These are phyloP conservation scores for Gaertneriomyces semiglobifer DNA, from an alignment of 192 early-diverging fungal species.

Conservation along the genomic window DNA sequence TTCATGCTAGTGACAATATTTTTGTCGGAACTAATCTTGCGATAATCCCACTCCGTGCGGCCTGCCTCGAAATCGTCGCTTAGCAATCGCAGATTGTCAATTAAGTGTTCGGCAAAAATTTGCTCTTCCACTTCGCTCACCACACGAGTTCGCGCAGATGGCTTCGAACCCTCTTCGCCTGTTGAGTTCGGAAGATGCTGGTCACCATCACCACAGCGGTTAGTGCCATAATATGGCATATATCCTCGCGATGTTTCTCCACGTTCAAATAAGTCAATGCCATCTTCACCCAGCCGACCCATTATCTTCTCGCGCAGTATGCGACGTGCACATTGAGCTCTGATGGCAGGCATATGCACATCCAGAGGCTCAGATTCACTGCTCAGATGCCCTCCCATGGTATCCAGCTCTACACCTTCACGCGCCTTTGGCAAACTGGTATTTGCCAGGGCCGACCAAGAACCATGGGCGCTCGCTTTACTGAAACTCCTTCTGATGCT, in stretches of 20 bases:
- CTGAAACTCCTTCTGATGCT: conserved; percentile 11
- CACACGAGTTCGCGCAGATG: background rate
- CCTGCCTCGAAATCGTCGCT: conserved; percentile 1
- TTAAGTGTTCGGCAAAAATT: conserved; percentile 3
- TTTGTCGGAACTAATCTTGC: conserved; percentile 7
- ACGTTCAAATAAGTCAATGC: no score
- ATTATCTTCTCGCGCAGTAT: no score
- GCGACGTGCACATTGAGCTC: no score
- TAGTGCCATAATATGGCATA: background rate
- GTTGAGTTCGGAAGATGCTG: background rate
- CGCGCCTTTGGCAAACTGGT: background rate
- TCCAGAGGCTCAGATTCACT: background rate
- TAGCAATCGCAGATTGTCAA: conserved; percentile 4
- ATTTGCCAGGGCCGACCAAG: background rate
- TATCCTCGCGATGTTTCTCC: background rate
- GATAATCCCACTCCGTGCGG: conserved; percentile 14
- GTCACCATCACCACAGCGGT: background rate
- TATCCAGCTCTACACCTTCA: conserved; percentile 9
- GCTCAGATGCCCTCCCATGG: background rate
- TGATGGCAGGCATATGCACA: no score
- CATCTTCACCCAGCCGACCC: no score
- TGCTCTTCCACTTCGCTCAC: conserved; percentile 23
- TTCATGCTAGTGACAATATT: conserved; percentile 11
- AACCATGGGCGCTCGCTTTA: background rate
- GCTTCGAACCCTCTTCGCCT: no score